A percentile compares a stretch with the other conserved stretches of the same genome.
Conservation (phyloP, 495 filamentous ascomycete species). For the Cercophora scortea region DNA sequence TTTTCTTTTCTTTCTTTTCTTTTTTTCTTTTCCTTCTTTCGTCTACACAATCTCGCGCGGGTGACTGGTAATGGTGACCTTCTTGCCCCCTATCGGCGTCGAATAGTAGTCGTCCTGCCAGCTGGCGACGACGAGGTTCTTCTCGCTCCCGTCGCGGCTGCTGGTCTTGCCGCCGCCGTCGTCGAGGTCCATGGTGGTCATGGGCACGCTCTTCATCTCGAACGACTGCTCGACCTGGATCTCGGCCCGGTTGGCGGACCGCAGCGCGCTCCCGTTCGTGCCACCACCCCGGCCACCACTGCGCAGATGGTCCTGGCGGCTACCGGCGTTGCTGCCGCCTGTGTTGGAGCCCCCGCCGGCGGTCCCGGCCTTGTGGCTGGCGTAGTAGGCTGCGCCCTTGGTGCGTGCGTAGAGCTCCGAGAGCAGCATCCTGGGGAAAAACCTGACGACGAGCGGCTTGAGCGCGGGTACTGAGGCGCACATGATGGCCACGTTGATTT, state of each 20-base stretch:
- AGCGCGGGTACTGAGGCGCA: constrained; percentile 42
- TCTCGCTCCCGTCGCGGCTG: constrained; percentile 13
- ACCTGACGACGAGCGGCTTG: constrained; percentile 19
- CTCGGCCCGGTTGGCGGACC: not conserved
- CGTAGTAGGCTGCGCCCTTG: constrained; percentile 5
- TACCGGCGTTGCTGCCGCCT: not conserved
- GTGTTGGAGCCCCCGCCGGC: not conserved
- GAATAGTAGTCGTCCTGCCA: constrained; percentile 7
- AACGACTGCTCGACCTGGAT: constrained; percentile 13
- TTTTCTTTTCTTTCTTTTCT: not conserved
- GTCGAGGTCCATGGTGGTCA: not conserved
- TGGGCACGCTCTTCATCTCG: constrained; percentile 12
- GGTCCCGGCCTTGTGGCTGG: not conserved
- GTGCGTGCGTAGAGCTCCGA: constrained; percentile 10
- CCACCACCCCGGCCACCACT: not conserved
- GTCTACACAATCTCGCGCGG: constrained; percentile 6
- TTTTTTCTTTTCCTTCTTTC: not conserved
- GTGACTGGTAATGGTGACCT: constrained; percentile 2
- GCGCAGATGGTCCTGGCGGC: not conserved
- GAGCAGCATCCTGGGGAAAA: constrained; percentile 21
- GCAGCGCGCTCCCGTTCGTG: not conserved
- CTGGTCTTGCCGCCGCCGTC: constrained; percentile 2
- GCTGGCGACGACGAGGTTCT: constrained; percentile 9
- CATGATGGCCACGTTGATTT: constrained; percentile 42
- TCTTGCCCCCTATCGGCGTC: constrained; percentile 2